A percentile compares a stretch with the other conserved stretches of the same genome.
Evolutionary conservation across 768 basidiomycete species (phyloP).

Genomic region (Lactarius quietus): DNA sequence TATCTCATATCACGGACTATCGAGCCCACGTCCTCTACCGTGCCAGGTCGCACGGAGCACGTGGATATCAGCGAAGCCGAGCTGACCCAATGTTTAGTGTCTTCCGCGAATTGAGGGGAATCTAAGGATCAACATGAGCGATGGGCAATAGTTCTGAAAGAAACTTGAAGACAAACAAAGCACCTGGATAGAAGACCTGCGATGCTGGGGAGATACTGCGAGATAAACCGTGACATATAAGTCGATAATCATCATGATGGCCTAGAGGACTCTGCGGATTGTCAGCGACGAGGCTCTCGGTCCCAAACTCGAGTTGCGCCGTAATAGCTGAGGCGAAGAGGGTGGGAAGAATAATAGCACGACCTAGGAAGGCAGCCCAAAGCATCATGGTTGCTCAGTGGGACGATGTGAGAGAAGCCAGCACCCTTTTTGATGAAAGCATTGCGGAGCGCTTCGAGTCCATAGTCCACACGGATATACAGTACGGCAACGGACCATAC

Average conservation of each 20-base stretch:
- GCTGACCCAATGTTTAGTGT: constrained; percentile 10
- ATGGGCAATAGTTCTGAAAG: background rate
- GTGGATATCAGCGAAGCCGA: background rate
- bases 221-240: background rate
- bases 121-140: background rate
- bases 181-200: constrained; percentile 1
- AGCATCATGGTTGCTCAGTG: background rate
- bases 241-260: background rate
- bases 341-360: background rate
- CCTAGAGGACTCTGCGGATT: background rate
- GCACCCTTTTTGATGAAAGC: too few species aligned
- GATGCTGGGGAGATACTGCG: background rate
- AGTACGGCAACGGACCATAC: too few species aligned
- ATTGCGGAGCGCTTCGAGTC: too few species aligned
- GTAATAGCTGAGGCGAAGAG: background rate
- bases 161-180: background rate
- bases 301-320: background rate
- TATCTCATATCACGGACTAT: background rate
- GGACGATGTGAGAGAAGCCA: too few species aligned
- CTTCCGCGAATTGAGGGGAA: background rate
- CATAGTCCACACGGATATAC: too few species aligned
- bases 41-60: constrained; percentile 6
- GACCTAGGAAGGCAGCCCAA: background rate
- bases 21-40: background rate
- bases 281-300: background rate